Evolutionary conservation across 1,284 basidiomycete species (phyloP), one percentile per base, ranked within the genome.

Genomic region (Trichosporon inkin): DNA sequence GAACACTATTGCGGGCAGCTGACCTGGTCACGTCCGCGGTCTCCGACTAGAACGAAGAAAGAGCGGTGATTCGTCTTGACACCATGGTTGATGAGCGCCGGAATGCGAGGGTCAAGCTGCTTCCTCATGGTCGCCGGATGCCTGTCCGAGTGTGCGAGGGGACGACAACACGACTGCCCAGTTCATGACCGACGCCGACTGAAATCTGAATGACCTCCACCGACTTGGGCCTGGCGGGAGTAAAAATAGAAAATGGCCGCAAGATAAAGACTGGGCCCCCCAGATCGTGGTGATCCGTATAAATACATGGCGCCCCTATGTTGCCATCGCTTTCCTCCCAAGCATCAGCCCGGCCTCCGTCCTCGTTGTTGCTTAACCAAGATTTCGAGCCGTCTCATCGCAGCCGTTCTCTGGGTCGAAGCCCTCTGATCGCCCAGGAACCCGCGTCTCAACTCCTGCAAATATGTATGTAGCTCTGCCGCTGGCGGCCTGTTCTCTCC

Each of bases 11-110:
- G 22, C n/a, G 41, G 14, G 16, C n/a, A 13, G 38, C 81, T 60
- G 53, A 88, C 88, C 83, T 98, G 95, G 71, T 97, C 92, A 71
- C 90, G 84, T 8, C 89, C 90, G 77, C 88, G 90, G 82, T 99
- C 95, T 37, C 96, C 96, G 20, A 99, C 92, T 54, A 99, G 84
- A 39, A 98, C 92, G 76, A 99, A 90, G 83, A 99, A 98, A 6
- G 91, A 94, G 38, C 96, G 84, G 70, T 97, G 90, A 68, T 94
- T 93, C 66, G 87, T 84, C 78, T 90, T 87, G 75, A 96, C 92
- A 85, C 92, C 92, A 80, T 94, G 95, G 70, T 86, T 87, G 76
- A 97, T 94, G 62, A 97, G 84, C 58, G 88, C 89, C 13, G 91
- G 91, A 70, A 98, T 94, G 57, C 94, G 88, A 55, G 89, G 88